phyloP scores from a whole-genome alignment of 495 filamentous ascomycete genomes.

The Aspergillus campestris region DNA sequence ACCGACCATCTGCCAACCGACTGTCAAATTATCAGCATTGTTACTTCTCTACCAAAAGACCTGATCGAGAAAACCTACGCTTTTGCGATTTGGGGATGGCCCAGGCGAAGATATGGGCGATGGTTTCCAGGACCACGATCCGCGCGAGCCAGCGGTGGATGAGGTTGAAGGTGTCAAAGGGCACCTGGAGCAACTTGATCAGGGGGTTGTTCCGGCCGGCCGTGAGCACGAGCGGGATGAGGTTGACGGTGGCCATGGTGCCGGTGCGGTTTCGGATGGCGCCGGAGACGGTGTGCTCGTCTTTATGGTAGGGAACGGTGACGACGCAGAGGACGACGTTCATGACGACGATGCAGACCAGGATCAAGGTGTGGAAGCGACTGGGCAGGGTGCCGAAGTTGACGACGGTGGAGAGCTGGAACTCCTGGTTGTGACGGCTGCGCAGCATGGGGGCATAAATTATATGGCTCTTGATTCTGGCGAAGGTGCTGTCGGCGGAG shows the following conservation, averaged over 20 bases:
- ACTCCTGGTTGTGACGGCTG: slow-evolving; percentile 79
- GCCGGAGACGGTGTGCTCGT: slow-evolving; percentile 36
- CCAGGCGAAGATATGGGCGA: slow-evolving; percentile 59
- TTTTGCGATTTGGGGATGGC: slow-evolving; percentile 58
- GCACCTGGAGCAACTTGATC: slow-evolving; percentile 54
- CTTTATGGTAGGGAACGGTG: slow-evolving; percentile 50
- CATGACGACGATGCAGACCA: slow-evolving; percentile 61
- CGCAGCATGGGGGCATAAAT: slow-evolving; percentile 78
- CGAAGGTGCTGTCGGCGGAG: slow-evolving; percentile 35
- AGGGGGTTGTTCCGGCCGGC: slow-evolving; percentile 64
- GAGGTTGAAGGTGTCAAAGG: slow-evolving; percentile 72
- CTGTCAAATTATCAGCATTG: slow-evolving; percentile 16
- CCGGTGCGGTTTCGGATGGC: slow-evolving; percentile 67
- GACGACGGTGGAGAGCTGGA: slow-evolving; percentile 65
- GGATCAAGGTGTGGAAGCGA: slow-evolving; percentile 67
- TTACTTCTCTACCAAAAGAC: not conserved
- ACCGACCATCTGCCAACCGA: slow-evolving; percentile 54
- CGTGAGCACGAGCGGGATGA: slow-evolving; percentile 65
- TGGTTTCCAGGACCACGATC: slow-evolving; percentile 56
- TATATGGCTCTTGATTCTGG: slow-evolving; percentile 68
- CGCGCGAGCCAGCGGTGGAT: slow-evolving; percentile 73
- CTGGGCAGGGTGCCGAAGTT: slow-evolving; percentile 83
- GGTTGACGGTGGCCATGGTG: slow-evolving; percentile 65
- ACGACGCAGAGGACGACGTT: slow-evolving; percentile 74
- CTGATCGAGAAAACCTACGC: slow-evolving; percentile 16